These are phyloP conservation scores for Stylosanthes scabra DNA, from an alignment of 331 rosid genomes.

Conservation along the genomic window DNA sequence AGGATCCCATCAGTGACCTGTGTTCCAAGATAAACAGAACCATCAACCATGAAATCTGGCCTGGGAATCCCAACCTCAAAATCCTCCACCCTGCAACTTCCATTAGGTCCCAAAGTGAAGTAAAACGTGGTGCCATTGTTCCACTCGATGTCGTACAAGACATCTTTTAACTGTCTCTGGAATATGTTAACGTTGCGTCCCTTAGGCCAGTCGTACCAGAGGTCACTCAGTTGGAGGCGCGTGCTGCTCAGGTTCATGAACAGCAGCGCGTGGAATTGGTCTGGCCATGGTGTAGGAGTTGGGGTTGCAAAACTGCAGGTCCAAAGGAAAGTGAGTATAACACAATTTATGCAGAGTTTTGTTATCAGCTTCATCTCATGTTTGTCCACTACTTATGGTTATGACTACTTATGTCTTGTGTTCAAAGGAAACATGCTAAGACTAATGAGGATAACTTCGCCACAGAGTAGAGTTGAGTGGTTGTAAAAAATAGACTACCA, in stretches of 20 bases:
- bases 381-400: background rate
- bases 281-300: constrained; percentile 54
- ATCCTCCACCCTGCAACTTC: constrained; percentile 20
- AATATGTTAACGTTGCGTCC: constrained; percentile 57
- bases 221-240: constrained; percentile 49
- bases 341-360: background rate
- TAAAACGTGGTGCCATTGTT: constrained; percentile 62
- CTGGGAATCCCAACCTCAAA: constrained; percentile 58
- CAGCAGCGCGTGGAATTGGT: constrained; percentile 60
- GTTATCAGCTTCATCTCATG: background rate
- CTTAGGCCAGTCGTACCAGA: constrained; percentile 65
- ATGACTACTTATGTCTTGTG: background rate
- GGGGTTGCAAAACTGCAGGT: constrained; percentile 4
- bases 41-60: constrained; percentile 57
- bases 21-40: constrained; percentile 55
- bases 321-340: background rate
- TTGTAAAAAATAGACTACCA: no score
- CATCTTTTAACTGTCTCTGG: constrained; percentile 44
- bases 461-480: no score
- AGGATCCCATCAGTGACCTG: constrained; percentile 51
- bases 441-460: background rate
- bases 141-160: constrained; percentile 60
- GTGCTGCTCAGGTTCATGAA: constrained; percentile 48
- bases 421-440: background rate
- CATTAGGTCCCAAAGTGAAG: constrained; percentile 38